Evolutionary conservation across 352 stramenopile genomes (phyloP), one percentile per base, ranked within the genome.

Genomic region (Pythium insidiosum): DNA sequence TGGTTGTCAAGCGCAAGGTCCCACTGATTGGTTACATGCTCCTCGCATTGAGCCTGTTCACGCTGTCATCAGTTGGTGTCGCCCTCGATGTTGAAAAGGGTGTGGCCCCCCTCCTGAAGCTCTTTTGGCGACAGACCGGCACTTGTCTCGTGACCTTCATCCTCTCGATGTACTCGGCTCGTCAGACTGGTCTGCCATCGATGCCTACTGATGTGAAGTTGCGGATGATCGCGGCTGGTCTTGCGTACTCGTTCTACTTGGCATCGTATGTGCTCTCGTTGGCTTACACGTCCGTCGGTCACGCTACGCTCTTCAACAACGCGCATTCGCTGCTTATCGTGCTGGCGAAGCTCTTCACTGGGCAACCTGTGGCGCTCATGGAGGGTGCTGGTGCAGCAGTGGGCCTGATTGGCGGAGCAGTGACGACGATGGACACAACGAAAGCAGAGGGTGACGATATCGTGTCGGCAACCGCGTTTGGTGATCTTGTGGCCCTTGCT

Each of bases 281-380:
- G 16, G 66, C 63, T 18, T 54, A 72, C 26, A 92, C 80, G 15
- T 92, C 80, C 6, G 73, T 92, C 30, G 75, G 76, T 41, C 80
- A 92, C 52, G 80, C 76, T 11, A 88, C 78, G 18, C 61, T 92
- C 6, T 89, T 92, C 46, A 88, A 85, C 56, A 92, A 92, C 43
- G 58, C 73, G 11, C 80, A 92, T 60, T 92, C 80, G 38, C 63
- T 84, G 26, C 47, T 92, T 25, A 63, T 92, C 18, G 80, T 92
- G 26, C 60, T 88, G 23, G 73, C 75, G 30, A 89, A 89, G 50
- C 56, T 89, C 7, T 43, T 70, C 11, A 43, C 73, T 6, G 69
- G 74, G 0, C 58, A 85, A n/a, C 57, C 63, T 5, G 69, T 92
- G 13, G 69, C 66, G 38, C 55, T 63, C 1, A 70, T 81, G 37